Evolutionary conservation across 2,329 filamentous ascomycete species (phyloP).

Genomic region (Ascochyta clinopodiicola): DNA sequence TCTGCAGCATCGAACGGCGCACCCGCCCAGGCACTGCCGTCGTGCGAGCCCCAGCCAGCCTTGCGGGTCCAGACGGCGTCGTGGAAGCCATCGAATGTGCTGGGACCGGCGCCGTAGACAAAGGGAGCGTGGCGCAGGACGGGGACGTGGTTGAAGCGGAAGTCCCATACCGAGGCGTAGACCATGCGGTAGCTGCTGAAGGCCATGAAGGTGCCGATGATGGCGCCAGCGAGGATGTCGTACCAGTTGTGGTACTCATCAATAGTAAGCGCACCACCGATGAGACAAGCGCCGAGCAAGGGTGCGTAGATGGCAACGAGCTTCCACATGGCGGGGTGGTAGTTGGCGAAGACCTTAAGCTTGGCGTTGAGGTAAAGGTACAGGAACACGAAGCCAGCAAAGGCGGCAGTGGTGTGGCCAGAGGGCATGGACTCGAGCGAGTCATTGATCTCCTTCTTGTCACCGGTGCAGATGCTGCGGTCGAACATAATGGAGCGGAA

Average conservation of each 20-base stretch:
- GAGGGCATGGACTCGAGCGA: conserved; percentile 74
- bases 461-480: conserved; percentile 72
- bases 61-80: conserved; percentile 65
- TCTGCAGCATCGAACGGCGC: conserved; percentile 53
- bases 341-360: conserved; percentile 76
- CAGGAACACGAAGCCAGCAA: conserved; percentile 73
- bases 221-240: conserved; percentile 70
- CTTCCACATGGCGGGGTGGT: conserved; percentile 78
- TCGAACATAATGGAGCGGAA: conserved; percentile 71
- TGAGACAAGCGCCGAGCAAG: conserved; percentile 70
- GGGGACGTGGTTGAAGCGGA: conserved; percentile 70
- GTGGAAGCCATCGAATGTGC: conserved; percentile 55
- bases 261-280: conserved; percentile 73
- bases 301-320: conserved; percentile 69
- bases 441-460: conserved; percentile 70
- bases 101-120: conserved; percentile 54
- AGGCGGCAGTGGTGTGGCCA: conserved; percentile 76
- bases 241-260: conserved; percentile 77
- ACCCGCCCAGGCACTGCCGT: conserved; percentile 49
- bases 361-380: conserved; percentile 80
- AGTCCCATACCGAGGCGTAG: conserved; percentile 73
- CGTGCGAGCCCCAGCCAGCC: conserved; percentile 64
- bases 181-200: conserved; percentile 71
- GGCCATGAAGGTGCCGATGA: conserved; percentile 70
- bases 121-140: conserved; percentile 66